These are phyloP conservation scores for Candida qinlingensis DNA, from an alignment of 805 yeast genomes.

Conservation along the genomic window DNA sequence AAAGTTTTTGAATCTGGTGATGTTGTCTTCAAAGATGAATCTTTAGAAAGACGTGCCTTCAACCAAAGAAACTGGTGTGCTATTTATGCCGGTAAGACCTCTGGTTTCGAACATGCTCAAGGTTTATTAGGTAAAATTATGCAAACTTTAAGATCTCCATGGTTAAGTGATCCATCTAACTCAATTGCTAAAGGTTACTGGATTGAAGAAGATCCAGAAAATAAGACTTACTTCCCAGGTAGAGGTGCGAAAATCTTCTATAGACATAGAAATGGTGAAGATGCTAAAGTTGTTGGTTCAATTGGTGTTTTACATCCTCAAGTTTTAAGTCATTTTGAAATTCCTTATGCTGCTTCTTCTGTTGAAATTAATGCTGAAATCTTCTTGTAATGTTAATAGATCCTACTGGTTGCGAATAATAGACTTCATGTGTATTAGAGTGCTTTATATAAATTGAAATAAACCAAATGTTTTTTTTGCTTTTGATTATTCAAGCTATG, in stretches of 20 bases:
- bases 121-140: constrained; percentile 91
- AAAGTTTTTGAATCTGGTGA: constrained; percentile 95
- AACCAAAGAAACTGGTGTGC: constrained; percentile 97
- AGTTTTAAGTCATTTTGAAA: constrained; percentile 79
- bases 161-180: constrained; percentile 51
- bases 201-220: constrained; percentile 66
- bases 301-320: constrained; percentile 96
- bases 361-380: constrained; percentile 89
- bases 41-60: constrained; percentile 80
- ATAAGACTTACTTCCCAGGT: constrained; percentile 88
- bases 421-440: too few relatives aligned
- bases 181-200: constrained; percentile 72
- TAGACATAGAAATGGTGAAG: constrained; percentile 57
- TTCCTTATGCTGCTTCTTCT: constrained; percentile 88
- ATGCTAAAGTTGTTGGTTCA: constrained; percentile 62
- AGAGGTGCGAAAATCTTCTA: constrained; percentile 88
- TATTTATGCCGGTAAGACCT: constrained; percentile 86
- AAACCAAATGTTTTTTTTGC: not conserved
- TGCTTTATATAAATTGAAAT: too few relatives aligned
- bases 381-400: constrained; percentile 46
- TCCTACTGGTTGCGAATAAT: not conserved
- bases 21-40: constrained; percentile 76
- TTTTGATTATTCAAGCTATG: constrained; percentile 3
- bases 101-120: constrained; percentile 92
- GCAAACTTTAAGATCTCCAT: constrained; percentile 90